phyloP scores from a whole-genome alignment of 441 rosid genomes.

The Mallotus japonicus region DNA sequence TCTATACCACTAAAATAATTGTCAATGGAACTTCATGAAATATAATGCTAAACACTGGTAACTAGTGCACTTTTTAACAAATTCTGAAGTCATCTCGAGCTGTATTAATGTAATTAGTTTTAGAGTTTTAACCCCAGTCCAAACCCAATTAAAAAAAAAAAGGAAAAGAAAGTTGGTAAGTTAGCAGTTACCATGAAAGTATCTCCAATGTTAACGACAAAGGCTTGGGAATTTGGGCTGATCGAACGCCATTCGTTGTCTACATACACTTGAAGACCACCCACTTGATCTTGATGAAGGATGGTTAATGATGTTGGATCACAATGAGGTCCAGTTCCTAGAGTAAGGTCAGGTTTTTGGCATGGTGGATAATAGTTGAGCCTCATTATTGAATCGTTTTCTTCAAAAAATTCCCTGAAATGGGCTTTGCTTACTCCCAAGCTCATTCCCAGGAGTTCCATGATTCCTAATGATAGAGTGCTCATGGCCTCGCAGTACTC shows the following conservation, averaged over 20 bases:
- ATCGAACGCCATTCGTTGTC: constrained; percentile 83
- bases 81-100: too few species aligned
- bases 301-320: constrained; percentile 98
- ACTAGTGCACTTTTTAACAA: too few species aligned
- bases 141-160: too few species aligned
- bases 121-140: too few species aligned
- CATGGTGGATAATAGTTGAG: constrained; percentile 94
- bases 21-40: too few species aligned
- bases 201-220: constrained; percentile 95
- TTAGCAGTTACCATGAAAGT: constrained; percentile 77
- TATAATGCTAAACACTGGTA: too few species aligned
- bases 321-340: constrained; percentile 98
- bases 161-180: too few species aligned
- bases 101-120: too few species aligned
- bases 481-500: constrained; percentile 84
- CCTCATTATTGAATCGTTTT: constrained; percentile 95
- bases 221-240: constrained; percentile 66
- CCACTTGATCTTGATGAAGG: constrained; percentile 90
- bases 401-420: constrained; percentile 69
- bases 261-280: constrained; percentile 91
- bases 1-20: too few species aligned
- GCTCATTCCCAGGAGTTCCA: constrained; percentile 87
- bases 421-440: constrained; percentile 51
- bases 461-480: constrained; percentile 72
- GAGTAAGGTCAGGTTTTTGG: constrained; percentile 85